Evolutionary conservation across 1,284 basidiomycete species (phyloP), one percentile per base, ranked within the genome.

Genomic region (Malassezia slooffiae): DNA sequence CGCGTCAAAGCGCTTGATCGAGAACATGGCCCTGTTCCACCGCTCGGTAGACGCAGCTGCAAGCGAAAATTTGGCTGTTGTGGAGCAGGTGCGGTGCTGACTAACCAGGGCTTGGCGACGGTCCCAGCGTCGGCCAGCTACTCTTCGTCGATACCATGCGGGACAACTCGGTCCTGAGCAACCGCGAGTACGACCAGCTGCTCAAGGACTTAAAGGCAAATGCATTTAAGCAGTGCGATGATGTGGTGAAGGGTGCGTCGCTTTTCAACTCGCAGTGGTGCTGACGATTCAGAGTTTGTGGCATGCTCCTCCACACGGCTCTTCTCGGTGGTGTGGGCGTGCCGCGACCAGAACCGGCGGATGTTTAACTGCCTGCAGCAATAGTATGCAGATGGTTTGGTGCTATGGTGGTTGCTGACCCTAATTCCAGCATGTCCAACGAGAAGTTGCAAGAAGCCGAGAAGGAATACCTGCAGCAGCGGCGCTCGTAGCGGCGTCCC

Each of bases 161-260:
- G 27, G 33, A 35, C 26, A 27, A 23, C 1, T 33, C 46, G 34
- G 46, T 48, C 12, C 35, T 48, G 46, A 48, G 46, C 46, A 48
- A 48, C 16, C 46, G 46, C 5, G 46, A 48, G 30, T 48, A 41
- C 26, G 46, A 48, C 15, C 24, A 16, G 27, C 41, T 48, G 12
- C 17, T 48, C 21, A 48, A 48, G 27, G 40, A 48, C 8, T 13
- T n/a, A 9, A 38, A 35, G 24, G 13, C 23, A 5, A 30, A 39
- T 5, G 46, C 46, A 16, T 48, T 37, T 24, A 48, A 48, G 46
- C 20, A 20, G 22, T 48, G 46, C 19, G 46, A 48, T 27, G 28
- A 38, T n/a, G 12, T 48, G 17, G 46, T 48, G 30, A 34, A 43
- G 24, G 46, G 46, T 48, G 17, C 10, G 46, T 23, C 10, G 15